Base-by-base conservation (phyloP, 2,329 filamentous ascomycete genomes). In the Didymella lethalis region DNA sequence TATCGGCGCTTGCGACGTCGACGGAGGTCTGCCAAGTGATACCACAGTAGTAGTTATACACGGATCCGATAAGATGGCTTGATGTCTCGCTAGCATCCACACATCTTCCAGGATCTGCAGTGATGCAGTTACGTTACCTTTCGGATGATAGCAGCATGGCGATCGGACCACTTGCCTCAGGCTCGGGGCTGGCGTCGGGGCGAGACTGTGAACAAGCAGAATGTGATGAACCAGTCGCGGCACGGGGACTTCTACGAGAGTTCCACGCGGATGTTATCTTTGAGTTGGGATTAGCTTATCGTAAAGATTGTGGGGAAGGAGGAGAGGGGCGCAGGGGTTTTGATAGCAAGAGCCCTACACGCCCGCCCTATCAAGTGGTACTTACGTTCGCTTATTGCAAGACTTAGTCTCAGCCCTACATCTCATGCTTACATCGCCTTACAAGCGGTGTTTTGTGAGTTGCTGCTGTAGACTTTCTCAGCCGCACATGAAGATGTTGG, bases 241-340 rank as follows among this genome's bases (percentile, higher is more conserved):
- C n/a, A 53, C 55, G 45, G 41, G 36, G 36, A 16, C 7, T 44
- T 34, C 29, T 20, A 25, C 11, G 18, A 47, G 29, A 23, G 18
- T 48, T 31, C 43, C 20, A 44, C 48, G 47, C 20, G 48, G 41
- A 41, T 41, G 38, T 49, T 58, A 58, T 58, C 56, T 48, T 43
- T 58, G 34, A 41, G 28, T 48, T 58, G 44, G 48, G 55, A 16
- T 38, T 49, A 58, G 49, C 56, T 54, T 54, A 58, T 58, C 56
- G 43, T 23, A 14, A 25, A 46, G 50, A 40, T 31, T 53, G 56
- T 32, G 56, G 56, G 45, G 56, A 28, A 45, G 11, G 41, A 47
- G n/a, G 49, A 36, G 48, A 36, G 23, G 6, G 36, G 2, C 18
- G 44, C 4, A 45, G 49, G 55, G 48, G 49, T 49, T 45, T 49